Conservation (phyloP, 2,329 filamentous ascomycete genomes). For the Tolypocladium inflatum region DNA sequence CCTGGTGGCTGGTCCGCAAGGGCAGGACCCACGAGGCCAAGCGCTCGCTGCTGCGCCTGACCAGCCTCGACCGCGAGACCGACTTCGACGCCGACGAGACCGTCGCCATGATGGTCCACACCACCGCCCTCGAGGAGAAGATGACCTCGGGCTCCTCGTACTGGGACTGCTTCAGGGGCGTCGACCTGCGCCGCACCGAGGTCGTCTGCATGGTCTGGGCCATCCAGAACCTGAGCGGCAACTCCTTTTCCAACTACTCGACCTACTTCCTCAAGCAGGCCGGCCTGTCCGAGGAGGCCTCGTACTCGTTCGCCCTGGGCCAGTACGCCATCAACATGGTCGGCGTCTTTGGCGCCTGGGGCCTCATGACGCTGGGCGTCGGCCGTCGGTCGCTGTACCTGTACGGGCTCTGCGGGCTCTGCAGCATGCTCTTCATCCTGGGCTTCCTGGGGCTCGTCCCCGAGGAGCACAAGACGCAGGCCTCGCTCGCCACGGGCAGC, state of each 20-base stretch:
- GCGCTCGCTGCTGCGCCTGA: slow-evolving; percentile 54
- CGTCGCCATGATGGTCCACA: slow-evolving; percentile 87
- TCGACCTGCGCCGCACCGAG: slow-evolving; percentile 67
- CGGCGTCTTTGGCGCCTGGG: slow-evolving; percentile 75
- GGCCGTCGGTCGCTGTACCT: slow-evolving; percentile 71
- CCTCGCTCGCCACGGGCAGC: slow-evolving; percentile 68
- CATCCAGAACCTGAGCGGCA: slow-evolving; percentile 54
- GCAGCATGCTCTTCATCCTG: slow-evolving; percentile 68
- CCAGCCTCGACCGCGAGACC: slow-evolving; percentile 51
- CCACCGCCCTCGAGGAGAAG: slow-evolving; percentile 67
- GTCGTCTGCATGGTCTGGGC: slow-evolving; percentile 57
- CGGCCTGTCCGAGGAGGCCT: slow-evolving; percentile 38
- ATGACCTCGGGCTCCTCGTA: slow-evolving; percentile 68
- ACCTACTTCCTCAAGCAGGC: slow-evolving; percentile 55
- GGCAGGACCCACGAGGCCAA: slow-evolving; percentile 58
- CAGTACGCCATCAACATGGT: slow-evolving; percentile 66
- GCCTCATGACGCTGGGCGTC: slow-evolving; percentile 63
- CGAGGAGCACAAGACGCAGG: slow-evolving; percentile 43
- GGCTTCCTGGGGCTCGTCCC: slow-evolving; percentile 75
- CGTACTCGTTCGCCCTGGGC: slow-evolving; percentile 53
- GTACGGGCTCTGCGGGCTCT: slow-evolving; percentile 64
- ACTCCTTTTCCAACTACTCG: slow-evolving; percentile 56
- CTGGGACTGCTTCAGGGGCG: slow-evolving; percentile 74
- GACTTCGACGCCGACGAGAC: slow-evolving; percentile 77
- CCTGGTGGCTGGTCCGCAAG: slow-evolving; percentile 68